These are phyloP conservation scores for Penicillium vulpinum DNA, from an alignment of 2,329 filamentous ascomycete genomes.

Conservation along the genomic window DNA sequence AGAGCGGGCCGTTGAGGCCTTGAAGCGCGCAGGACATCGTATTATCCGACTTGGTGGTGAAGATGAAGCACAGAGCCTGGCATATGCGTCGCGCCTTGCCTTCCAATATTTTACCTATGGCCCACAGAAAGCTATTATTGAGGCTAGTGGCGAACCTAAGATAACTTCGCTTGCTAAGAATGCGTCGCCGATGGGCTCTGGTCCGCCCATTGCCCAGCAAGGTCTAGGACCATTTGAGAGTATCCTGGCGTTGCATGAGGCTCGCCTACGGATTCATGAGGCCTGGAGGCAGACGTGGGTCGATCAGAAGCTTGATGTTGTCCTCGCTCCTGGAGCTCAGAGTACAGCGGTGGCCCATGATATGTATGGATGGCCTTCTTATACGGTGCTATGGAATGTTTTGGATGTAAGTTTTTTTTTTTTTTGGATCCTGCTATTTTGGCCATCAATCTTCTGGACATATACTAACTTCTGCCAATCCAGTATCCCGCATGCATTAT, in stretches of 20 bases:
- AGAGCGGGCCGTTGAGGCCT: constrained; percentile 38
- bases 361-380: constrained; percentile 39
- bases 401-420: constrained; percentile 47
- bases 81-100: constrained; percentile 36
- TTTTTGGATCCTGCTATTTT: not conserved
- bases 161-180: constrained; percentile 42
- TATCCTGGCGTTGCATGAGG: constrained; percentile 46
- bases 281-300: constrained; percentile 47
- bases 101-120: constrained; percentile 44
- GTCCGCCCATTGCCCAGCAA: constrained; percentile 30
- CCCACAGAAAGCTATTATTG: constrained; percentile 32
- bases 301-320: constrained; percentile 50
- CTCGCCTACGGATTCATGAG: constrained; percentile 36
- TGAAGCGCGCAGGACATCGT: constrained; percentile 49
- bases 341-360: constrained; percentile 56
- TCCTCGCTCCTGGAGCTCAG: constrained; percentile 53
- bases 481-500: constrained; percentile 55
- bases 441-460: not conserved
- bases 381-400: constrained; percentile 54
- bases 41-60: constrained; percentile 44
- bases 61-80: constrained; percentile 16
- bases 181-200: constrained; percentile 25
- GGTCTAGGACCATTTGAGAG: constrained; percentile 38
- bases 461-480: not conserved
- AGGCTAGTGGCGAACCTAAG: constrained; percentile 45